A percentile compares a stretch with the other conserved stretches of the same genome.
These are phyloP conservation scores for Aureobasidium lini DNA, from an alignment of 2,329 filamentous ascomycete genomes.

Conservation along the genomic window DNA sequence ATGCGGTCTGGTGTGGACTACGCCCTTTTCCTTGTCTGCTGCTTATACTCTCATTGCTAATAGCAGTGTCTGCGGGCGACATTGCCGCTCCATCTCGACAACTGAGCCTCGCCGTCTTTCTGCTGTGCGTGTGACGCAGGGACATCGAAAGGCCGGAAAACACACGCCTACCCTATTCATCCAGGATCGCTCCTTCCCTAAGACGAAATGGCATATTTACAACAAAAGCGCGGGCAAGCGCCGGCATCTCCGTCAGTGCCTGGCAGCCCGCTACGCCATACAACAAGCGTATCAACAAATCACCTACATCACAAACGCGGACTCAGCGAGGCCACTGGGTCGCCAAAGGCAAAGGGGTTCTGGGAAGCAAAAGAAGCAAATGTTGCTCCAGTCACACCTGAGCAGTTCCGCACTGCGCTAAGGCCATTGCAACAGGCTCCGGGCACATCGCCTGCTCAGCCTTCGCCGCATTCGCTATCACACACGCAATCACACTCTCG, in stretches of 20 bases:
- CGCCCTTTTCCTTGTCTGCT: slow-evolving; percentile 3
- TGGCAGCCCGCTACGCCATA: slow-evolving; percentile 5
- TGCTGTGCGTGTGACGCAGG: slow-evolving; percentile 1
- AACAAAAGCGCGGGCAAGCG: slow-evolving; percentile 2
- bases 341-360: slow-evolving; percentile 11
- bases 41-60: slow-evolving; percentile 1
- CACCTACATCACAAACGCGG: slow-evolving; percentile 11
- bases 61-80: slow-evolving; percentile 9
- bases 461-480: neutral
- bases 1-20: slow-evolving; percentile 4
- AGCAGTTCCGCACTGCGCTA: slow-evolving; percentile 16
- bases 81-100: slow-evolving; percentile 1
- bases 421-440: slow-evolving; percentile 17
- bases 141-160: neutral
- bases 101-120: neutral
- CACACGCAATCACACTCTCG: slow-evolving; percentile 16
- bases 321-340: slow-evolving; percentile 10
- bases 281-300: neutral
- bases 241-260: neutral
- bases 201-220: slow-evolving; percentile 7
- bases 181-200: slow-evolving; percentile 2
- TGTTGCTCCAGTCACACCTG: slow-evolving; percentile 6
- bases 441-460: slow-evolving; percentile 4
- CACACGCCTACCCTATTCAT: neutral
- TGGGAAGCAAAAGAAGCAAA: slow-evolving; percentile 13